Conservation (phyloP, 495 filamentous ascomycete genomes). For the Monascus purpureus region DNA sequence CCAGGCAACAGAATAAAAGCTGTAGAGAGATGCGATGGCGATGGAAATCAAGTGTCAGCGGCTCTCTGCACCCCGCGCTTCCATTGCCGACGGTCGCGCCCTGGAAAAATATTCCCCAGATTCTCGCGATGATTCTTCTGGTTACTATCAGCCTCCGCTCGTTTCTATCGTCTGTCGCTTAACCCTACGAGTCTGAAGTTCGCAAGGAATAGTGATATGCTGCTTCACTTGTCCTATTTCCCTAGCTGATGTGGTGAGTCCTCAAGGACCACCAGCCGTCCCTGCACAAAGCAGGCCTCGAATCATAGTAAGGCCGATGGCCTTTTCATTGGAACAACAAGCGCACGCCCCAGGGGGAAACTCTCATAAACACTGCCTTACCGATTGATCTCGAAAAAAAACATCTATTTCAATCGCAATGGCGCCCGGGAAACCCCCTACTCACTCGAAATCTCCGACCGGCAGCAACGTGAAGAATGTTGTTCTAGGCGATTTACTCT, state of each 20-base stretch:
- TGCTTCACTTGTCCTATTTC: not conserved
- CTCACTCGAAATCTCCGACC: constrained; percentile 18
- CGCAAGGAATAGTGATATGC: too few relatives aligned
- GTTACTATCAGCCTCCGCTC: not conserved
- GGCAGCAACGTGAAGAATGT: constrained; percentile 62
- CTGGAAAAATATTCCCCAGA: not conserved
- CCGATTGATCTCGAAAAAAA: too few relatives aligned
- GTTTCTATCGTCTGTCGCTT: not conserved
- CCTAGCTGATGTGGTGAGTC: not conserved
- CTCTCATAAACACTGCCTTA: too few relatives aligned
- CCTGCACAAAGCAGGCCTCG: not conserved
- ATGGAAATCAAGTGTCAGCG: too few relatives aligned
- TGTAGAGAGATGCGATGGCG: too few relatives aligned
- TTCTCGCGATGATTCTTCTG: not conserved
- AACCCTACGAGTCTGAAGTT: too few relatives aligned
- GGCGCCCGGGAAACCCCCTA: constrained; percentile 14
- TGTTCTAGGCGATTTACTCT: constrained; percentile 56
- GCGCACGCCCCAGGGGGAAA: not conserved
- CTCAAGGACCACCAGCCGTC: too few relatives aligned
- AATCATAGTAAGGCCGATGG: not conserved
- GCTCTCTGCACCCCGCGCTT: too few relatives aligned
- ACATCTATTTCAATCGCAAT: too few relatives aligned
- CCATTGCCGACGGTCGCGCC: not conserved
- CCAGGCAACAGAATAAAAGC: constrained; percentile 1
- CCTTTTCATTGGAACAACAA: not conserved